Evolutionary conservation across 352 stramenopile species (phyloP).

Genomic region (Phytophthora multivora): DNA sequence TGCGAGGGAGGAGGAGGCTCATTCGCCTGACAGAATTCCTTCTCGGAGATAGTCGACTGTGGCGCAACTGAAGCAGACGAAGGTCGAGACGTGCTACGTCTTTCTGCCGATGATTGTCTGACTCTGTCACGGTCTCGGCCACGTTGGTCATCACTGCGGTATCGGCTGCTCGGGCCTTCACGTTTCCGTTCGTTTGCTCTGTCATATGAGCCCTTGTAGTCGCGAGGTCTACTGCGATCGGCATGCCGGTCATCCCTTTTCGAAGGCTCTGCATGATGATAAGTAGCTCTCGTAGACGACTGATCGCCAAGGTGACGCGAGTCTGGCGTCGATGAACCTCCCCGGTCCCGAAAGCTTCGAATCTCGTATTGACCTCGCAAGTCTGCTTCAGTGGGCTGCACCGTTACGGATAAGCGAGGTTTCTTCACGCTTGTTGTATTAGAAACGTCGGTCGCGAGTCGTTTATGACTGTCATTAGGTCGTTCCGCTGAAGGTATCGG

Average conservation of each 20-base stretch:
- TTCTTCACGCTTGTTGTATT: slow-evolving; percentile 23
- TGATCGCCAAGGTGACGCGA: slow-evolving; percentile 16
- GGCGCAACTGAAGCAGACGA: slow-evolving; percentile 6
- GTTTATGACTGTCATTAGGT: slow-evolving; percentile 28
- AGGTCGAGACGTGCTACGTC: slow-evolving; percentile 16
- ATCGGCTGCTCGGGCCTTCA: slow-evolving; percentile 3
- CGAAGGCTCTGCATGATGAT: slow-evolving; percentile 10
- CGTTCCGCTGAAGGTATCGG: slow-evolving; percentile 3
- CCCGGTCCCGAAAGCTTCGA: slow-evolving; percentile 26
- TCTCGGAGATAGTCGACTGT: slow-evolving; percentile 56
- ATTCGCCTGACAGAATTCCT: slow-evolving; percentile 60
- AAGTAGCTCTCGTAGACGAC: slow-evolving; percentile 9
- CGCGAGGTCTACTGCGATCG: slow-evolving; percentile 14
- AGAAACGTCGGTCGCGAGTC: slow-evolving; percentile 6
- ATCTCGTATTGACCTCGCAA: slow-evolving; percentile 29
- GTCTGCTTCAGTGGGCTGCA: slow-evolving; percentile 11
- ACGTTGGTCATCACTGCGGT: slow-evolving; percentile 20
- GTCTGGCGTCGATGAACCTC: slow-evolving; percentile 18
- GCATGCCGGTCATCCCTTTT: slow-evolving; percentile 11
- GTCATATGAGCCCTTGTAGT: slow-evolving; percentile 16
- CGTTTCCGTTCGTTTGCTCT: slow-evolving; percentile 14
- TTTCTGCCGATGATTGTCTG: not conserved
- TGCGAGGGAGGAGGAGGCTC: slow-evolving; percentile 35
- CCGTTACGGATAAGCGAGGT: slow-evolving; percentile 12
- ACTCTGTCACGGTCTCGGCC: slow-evolving; percentile 7